Base-by-base conservation (phyloP, 2,329 filamentous ascomycete genomes). In the Sphaceloma murrayae region DNA sequence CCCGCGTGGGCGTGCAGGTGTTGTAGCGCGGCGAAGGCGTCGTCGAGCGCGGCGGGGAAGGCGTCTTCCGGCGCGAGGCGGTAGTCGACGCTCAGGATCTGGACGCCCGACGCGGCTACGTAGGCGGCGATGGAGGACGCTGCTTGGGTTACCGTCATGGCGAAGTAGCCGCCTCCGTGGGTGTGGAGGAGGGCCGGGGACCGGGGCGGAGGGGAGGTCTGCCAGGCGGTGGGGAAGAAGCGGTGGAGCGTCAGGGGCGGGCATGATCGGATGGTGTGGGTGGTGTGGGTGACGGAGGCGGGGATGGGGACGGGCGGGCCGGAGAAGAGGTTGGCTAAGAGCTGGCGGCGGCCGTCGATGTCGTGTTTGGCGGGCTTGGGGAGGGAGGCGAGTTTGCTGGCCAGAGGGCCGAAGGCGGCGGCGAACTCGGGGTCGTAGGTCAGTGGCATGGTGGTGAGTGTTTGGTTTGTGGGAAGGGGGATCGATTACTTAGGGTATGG, bases 101-200 rank as follows among this genome's bases (percentile, higher is more conserved):
- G 60, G 1, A 68, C 54, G 2, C 59, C 55, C 1, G 58, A 54
- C 1, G 48, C 43, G 4, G 42, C 31, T 2, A 58, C 60, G 10
- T 56, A 52, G 7, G 34, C 34, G 2, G 58, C 50, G 16, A 65
- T 50, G 1, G 52, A 27, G 1, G 49, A 32, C 2, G 52, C 51
- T 17, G 51, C 56, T 9, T 59, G 34, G 0, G 57, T 53, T 14
- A 61, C 54, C 22, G 45, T 53, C 4, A 62, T 54, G 1, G 52
- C 45, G 19, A 69, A 55, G 36, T 62, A 60, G 10, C 66, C 67
- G 11, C 67, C 67, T 22, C 65, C 66, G 46, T 70, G 67, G 14
- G 60, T 49, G 45, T 65, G 60, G 16, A 63, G 32, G 5, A 66
- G 52, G 1, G 60, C 63, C 5, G 45, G 36, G 5, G 34, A 9